Evolutionary conservation across 768 basidiomycete genomes (phyloP).

Genomic region (Panaeolus cyanescens): DNA sequence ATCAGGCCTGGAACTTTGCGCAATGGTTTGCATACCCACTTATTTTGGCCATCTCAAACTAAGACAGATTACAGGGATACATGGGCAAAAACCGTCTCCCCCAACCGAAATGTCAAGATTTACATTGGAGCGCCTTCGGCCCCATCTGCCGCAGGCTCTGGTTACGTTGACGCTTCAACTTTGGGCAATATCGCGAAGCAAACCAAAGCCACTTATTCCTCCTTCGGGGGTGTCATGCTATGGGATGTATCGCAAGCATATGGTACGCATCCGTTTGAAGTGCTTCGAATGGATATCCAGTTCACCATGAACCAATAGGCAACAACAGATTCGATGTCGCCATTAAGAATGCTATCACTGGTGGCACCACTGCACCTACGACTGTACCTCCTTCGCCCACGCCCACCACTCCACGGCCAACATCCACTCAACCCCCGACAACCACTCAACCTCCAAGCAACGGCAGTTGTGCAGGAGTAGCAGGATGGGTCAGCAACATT

Average conservation of each 20-base stretch:
- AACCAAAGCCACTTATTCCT: conserved; percentile 47
- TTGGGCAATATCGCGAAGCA: conserved; percentile 39
- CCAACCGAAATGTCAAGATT: conserved; percentile 54
- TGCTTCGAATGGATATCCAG: too few species aligned
- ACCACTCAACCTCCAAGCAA: conserved; percentile 15
- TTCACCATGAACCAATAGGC: conserved; percentile 15
- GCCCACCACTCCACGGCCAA: conserved; percentile 19
- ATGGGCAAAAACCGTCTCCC: conserved; percentile 57
- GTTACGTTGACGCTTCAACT: conserved; percentile 48
- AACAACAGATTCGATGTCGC: conserved; percentile 44
- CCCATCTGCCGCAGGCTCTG: conserved; percentile 49
- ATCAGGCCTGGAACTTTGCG: conserved; percentile 49
- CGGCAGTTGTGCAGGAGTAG: conserved; percentile 42
- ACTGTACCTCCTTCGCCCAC: conserved; percentile 9
- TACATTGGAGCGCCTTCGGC: conserved; percentile 60
- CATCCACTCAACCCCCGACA: not conserved
- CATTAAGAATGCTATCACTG: conserved; percentile 41
- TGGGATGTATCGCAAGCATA: conserved; percentile 43
- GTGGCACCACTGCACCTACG: conserved; percentile 6
- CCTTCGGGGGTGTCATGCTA: conserved; percentile 54
- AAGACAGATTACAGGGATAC: conserved; percentile 39
- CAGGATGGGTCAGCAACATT: conserved; percentile 39
- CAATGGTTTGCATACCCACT: conserved; percentile 34
- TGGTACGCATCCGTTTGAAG: conserved; percentile 21
- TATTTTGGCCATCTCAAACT: not conserved